Base-by-base conservation (phyloP, 106 monocot genomes). In the Allium sativum region DNA sequence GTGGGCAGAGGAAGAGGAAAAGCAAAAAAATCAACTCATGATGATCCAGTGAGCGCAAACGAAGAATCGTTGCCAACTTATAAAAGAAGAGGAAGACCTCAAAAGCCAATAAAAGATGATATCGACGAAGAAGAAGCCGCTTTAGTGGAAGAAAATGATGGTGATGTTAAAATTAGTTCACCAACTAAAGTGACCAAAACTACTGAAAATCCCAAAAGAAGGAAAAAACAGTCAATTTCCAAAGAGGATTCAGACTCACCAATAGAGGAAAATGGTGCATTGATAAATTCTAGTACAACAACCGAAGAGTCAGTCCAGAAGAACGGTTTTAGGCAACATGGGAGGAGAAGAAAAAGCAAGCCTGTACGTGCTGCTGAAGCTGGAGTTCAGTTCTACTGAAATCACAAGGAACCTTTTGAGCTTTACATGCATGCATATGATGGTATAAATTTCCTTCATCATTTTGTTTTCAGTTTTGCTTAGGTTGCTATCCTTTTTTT, bases 1-100 rank as follows among this genome's bases (percentile, higher is more conserved):
- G 84, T 89, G 88, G 88, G 83, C n/a, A 77, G 88, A 76, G 81
- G 83, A 40, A 78, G 88, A 70, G 88, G 88, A 15, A 89, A 84
- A 72, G 84, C 81, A 10, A 89, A 78, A 75, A 89, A 73, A 65
- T 59, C 64, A 40, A 66, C 71, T 12, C 64, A 88, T 59, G 88
- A 80, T 1, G 68, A 83, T 63, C 62, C 56, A 10, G 74, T 55
- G 41, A 75, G 77, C 48, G 74, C 64, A 12, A 57, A 52, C 17
- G 88, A 88, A 48, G 84, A 89, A 19, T 60, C 56, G 0, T 65
- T 70, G n/a, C 78, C 72, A 9, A 41, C 70, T 31, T 73, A 75
- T 58, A 89, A 70, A 65, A 71, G 80, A 58, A 72, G 84, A 44
- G 84, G 88, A 61, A 80, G 75, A 56, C 78, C 81, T 48, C 77